Evolutionary conservation across 495 filamentous ascomycete species (phyloP).

Genomic region (Oidiodendron maius): DNA sequence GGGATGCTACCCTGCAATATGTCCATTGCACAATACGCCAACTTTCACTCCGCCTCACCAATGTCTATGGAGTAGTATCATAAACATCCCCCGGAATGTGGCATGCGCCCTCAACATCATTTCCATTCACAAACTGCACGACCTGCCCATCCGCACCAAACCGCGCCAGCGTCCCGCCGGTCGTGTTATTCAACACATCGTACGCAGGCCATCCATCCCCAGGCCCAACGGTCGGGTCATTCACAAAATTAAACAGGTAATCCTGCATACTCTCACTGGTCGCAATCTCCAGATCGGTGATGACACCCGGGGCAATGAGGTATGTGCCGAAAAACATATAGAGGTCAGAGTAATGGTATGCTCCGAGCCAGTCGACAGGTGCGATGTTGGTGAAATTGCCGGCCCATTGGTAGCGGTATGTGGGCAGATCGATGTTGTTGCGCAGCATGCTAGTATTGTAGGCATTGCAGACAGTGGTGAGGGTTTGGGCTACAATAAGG

Average conservation of each 20-base stretch:
- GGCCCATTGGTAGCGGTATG: constrained; percentile 42
- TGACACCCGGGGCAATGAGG: neutral
- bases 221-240: neutral
- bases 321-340: neutral
- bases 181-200: neutral
- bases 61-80: neutral
- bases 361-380: constrained; percentile 37
- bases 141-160: neutral
- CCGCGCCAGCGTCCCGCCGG: neutral
- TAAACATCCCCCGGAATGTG: neutral
- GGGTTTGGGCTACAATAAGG: neutral
- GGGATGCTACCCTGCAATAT: no score
- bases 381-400: constrained; percentile 42
- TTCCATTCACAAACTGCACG: neutral
- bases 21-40: no score
- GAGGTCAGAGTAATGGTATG: constrained; percentile 34
- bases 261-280: neutral
- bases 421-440: constrained; percentile 25
- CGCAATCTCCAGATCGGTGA: neutral
- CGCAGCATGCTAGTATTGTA: neutral
- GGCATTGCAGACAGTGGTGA: neutral
- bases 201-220: neutral
- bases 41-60: no score
- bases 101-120: neutral
- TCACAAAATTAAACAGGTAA: neutral